A percentile compares a stretch with the other conserved stretches of the same genome.
These are phyloP conservation scores for Henckelia pumila DNA, from an alignment of 257 asterid genomes.

Conservation along the genomic window DNA sequence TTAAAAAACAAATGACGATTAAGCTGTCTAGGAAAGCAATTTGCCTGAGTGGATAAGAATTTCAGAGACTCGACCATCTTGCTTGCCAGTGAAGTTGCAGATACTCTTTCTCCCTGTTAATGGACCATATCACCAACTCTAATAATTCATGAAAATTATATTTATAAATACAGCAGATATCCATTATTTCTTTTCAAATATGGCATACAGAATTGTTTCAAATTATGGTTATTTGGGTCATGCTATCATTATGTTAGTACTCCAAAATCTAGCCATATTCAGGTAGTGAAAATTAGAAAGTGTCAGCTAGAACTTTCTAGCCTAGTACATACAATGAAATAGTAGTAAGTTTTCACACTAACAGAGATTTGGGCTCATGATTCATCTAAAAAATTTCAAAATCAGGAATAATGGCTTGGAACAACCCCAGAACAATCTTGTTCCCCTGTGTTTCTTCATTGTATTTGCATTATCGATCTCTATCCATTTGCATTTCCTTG, in stretches of 20 bases:
- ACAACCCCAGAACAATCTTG: background rate
- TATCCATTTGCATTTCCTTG: background rate
- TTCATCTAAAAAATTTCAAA: no score
- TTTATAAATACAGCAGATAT: background rate
- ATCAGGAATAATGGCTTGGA: background rate
- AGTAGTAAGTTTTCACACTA: background rate
- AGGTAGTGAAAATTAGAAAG: background rate
- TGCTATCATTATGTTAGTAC: background rate
- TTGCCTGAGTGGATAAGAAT: conserved; percentile 85
- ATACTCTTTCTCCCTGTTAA: conserved; percentile 72
- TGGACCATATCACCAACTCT: conserved; percentile 29
- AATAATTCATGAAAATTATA: conserved; percentile 19
- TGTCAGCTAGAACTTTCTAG: conserved; percentile 1
- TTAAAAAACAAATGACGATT: conserved; percentile 18
- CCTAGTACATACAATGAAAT: background rate
- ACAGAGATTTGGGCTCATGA: background rate
- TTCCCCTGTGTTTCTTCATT: background rate
- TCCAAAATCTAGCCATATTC: conserved; percentile 3
- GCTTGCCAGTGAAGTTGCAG: conserved; percentile 83
- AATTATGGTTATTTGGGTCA: background rate
- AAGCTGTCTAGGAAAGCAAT: conserved; percentile 27
- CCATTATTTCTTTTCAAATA: background rate
- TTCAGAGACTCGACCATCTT: conserved; percentile 88
- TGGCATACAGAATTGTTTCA: conserved; percentile 6
- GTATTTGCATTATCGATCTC: background rate